phyloP scores from a whole-genome alignment of 331 rosid genomes.

The Telfairia occidentalis region DNA sequence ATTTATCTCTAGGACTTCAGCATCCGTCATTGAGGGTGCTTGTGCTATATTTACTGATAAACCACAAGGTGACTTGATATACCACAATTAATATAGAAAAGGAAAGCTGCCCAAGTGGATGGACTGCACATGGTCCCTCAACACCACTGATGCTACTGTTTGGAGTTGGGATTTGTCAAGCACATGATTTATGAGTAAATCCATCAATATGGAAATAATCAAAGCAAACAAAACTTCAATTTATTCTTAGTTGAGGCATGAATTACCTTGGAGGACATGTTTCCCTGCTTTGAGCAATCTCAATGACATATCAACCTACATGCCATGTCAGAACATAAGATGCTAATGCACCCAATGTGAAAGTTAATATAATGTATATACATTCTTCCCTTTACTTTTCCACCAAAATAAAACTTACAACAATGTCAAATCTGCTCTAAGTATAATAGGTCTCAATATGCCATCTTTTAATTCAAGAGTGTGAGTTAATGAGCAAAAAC shows the following conservation, averaged over 20 bases:
- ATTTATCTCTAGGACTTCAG: background rate
- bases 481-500: background rate
- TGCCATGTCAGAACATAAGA: slow-evolving; percentile 1
- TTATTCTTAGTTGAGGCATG: background rate
- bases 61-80: background rate
- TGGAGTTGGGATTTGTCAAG: background rate
- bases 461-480: background rate
- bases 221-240: background rate
- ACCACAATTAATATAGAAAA: background rate
- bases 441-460: background rate
- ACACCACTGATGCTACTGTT: background rate
- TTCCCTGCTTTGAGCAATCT: slow-evolving; percentile 74
- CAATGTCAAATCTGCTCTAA: background rate
- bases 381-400: background rate
- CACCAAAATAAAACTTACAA: background rate
- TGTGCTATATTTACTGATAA: background rate
- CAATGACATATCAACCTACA: slow-evolving; percentile 67
- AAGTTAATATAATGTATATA: background rate
- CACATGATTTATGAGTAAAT: background rate
- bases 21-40: background rate
- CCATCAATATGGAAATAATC: background rate
- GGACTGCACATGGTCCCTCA: background rate
- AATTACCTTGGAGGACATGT: slow-evolving; percentile 86
- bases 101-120: background rate
- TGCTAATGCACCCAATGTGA: background rate